These are phyloP conservation scores for Neckera pumila DNA, from an alignment of 225 moss, liverwort and hornwort genomes.

Conservation along the genomic window DNA sequence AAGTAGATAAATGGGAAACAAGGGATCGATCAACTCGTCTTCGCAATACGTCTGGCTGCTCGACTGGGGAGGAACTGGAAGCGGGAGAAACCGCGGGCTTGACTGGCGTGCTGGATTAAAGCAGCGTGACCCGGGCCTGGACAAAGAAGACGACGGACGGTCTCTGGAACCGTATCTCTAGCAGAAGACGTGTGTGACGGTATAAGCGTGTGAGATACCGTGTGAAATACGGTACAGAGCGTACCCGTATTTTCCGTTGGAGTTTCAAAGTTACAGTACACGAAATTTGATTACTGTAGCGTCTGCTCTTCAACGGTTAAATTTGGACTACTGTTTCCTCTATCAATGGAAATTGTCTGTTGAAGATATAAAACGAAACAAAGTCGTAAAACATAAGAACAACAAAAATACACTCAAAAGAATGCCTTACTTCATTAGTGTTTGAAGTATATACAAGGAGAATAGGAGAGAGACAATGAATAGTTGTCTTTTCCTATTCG, in stretches of 20 bases:
- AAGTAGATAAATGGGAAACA: background rate
- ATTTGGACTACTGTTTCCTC: background rate
- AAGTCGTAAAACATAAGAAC: too few species aligned
- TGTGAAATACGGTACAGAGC: too few species aligned
- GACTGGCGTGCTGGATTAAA: too few species aligned
- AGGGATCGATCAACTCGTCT: background rate
- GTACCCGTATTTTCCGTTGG: slow-evolving; percentile 1
- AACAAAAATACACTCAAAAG: too few species aligned
- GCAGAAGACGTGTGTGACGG: background rate
- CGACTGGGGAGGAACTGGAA: background rate
- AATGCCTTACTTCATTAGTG: too few species aligned
- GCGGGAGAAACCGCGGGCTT: slow-evolving; percentile 1
- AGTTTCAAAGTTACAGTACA: background rate
- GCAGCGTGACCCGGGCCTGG: background rate
- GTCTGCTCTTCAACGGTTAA: background rate
- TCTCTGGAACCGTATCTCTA: background rate
- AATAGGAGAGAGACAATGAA: too few species aligned
- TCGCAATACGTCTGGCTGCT: background rate
- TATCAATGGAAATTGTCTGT: too few species aligned
- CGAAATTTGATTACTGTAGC: background rate
- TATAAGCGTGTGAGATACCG: too few species aligned
- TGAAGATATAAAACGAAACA: too few species aligned
- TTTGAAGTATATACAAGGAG: too few species aligned
- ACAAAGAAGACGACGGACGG: background rate
- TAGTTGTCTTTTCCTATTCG: too few species aligned